Evolutionary conservation across 208 protist species (phyloP), one percentile per base, ranked within the genome.

Genomic region (Crithidia mellificae): DNA sequence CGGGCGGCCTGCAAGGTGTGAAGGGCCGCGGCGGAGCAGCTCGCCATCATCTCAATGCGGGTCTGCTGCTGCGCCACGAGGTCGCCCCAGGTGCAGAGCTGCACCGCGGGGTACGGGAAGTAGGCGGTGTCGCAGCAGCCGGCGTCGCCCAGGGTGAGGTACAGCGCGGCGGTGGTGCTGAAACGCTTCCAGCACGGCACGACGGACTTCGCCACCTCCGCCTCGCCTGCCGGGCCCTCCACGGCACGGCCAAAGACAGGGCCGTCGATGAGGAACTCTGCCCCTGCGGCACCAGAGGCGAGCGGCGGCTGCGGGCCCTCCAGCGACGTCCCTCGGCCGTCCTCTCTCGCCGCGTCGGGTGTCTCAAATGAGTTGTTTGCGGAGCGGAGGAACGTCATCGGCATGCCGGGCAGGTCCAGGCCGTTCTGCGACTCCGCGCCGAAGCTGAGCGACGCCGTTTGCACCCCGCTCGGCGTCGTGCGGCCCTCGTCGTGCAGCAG

Each of bases 101-200:
- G 77, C 38, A 92, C 57, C 12, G 78, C 80, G 7, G 74, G 22
- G 49, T 86, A 88, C 1, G 85, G 85, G 17, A 90, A 61, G 24
- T 50, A 62, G 34, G 47, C 38, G 15, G 62, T 62, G 70, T 87
- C 83, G 64, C 78, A 90, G 32, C 74, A 78, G 6, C 79, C 75
- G 1, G 78, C 80, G 54, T 84, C 71, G 0, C 76, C 85, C 14
- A 91, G 64, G 19, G 80, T 57, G 24, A 85, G 63, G 57, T 91
- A 90, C 15, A 94, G 66, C 17, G 85, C 76, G 11, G 77, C 76
- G 1, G 73, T 63, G 14, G 76, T 80, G 57, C 63, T 66, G 66
- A 87, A 91, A 17, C 77, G 63, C 58, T 69, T 67, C 88, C 84
- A 94, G 32, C 57, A 49, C n/a, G 78, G 77, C 19, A 86, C 68